phyloP scores from a whole-genome alignment of 2,329 filamentous ascomycete species.

The Tolypocladium endophyticum region DNA sequence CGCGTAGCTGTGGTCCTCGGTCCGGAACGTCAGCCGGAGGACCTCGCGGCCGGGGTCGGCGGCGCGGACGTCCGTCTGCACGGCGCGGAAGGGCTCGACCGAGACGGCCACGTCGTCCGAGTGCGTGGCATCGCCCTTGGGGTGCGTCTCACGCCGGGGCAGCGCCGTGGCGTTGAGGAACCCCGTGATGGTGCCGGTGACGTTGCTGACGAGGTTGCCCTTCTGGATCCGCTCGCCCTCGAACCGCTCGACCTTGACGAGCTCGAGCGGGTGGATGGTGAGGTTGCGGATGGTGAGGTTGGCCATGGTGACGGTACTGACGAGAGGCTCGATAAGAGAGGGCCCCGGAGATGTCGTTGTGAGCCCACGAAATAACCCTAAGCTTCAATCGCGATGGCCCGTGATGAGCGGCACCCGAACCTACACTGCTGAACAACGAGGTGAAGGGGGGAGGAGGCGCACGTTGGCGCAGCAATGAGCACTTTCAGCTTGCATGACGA shows the following conservation, averaged over 20 bases:
- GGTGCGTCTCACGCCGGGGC: slow-evolving; percentile 16
- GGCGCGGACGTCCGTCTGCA: slow-evolving; percentile 43
- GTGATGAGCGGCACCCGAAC: background rate
- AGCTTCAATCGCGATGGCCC: background rate
- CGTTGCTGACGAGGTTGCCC: slow-evolving; percentile 32
- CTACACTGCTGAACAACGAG: background rate
- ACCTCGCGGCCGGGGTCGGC: slow-evolving; percentile 53
- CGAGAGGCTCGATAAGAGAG: background rate
- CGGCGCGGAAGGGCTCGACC: slow-evolving; percentile 58
- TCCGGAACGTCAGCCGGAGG: slow-evolving; percentile 64
- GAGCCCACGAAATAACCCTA: background rate
- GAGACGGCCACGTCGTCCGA: slow-evolving; percentile 51
- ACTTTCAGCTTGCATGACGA: background rate
- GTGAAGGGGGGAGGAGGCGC: background rate
- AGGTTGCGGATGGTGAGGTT: slow-evolving; percentile 72
- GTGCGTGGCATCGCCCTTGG: slow-evolving; percentile 50
- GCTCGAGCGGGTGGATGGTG: slow-evolving; percentile 59
- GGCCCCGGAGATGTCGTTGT: background rate
- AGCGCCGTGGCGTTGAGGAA: slow-evolving; percentile 32
- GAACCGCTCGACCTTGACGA: slow-evolving; percentile 67
- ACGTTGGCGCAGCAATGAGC: background rate
- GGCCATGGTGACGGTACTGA: slow-evolving; percentile 24
- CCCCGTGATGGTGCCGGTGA: slow-evolving; percentile 30
- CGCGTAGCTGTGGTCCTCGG: slow-evolving; percentile 46
- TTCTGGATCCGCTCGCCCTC: slow-evolving; percentile 35